phyloP scores from a whole-genome alignment of 441 rosid species.

The Bruguiera hainesii region DNA sequence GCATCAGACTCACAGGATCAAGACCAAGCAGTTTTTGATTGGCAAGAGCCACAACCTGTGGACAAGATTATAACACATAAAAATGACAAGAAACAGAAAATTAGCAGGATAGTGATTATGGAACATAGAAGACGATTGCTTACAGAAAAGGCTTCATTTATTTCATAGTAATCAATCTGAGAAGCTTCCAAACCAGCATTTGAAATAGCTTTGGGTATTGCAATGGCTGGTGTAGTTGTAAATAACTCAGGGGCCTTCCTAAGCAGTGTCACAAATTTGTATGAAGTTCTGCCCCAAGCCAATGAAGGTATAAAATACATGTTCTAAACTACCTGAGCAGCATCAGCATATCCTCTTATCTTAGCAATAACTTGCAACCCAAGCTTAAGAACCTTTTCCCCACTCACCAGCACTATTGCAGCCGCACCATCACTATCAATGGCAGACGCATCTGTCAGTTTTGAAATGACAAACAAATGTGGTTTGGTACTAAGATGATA shows the following conservation, averaged over 20 bases:
- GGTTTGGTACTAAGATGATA: background rate
- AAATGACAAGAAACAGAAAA: background rate
- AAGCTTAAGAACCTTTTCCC: constrained; percentile 71
- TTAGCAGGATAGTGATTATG: constrained; percentile 3
- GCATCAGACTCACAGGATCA: constrained; percentile 56
- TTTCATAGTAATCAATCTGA: constrained; percentile 86
- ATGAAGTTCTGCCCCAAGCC: background rate
- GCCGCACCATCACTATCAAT: constrained; percentile 94
- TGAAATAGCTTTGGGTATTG: constrained; percentile 80
- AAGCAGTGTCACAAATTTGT: background rate
- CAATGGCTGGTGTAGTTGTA: constrained; percentile 92
- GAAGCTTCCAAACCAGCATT: constrained; percentile 82
- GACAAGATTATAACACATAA: constrained; percentile 3
- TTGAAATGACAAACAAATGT: background rate
- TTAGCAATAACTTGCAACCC: constrained; percentile 84
- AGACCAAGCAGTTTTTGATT: constrained; percentile 84
- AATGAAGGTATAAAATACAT: background rate
- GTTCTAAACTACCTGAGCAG: constrained; percentile 72
- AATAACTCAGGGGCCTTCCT: constrained; percentile 86
- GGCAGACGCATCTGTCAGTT: background rate
- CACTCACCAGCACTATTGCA: constrained; percentile 85
- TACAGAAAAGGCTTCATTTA: constrained; percentile 98
- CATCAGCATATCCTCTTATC: constrained; percentile 85
- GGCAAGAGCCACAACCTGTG: constrained; percentile 92
- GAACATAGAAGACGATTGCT: constrained; percentile 21